Conservation (phyloP, 176 grass and related monocot species). For the Microstegium vimineum region DNA sequence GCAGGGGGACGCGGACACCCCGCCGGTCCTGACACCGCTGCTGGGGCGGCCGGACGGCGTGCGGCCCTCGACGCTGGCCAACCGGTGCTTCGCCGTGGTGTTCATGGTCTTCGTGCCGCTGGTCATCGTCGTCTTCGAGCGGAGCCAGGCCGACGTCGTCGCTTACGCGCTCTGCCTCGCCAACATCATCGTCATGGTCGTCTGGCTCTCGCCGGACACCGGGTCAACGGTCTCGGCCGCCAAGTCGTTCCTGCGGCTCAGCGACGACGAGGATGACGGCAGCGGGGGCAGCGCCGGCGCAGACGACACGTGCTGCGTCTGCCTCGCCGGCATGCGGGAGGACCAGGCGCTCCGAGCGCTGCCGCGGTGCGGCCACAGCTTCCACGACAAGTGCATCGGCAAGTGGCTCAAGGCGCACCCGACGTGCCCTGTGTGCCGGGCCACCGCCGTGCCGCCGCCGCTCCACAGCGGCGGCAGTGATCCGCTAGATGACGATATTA, state of each 20-base stretch:
- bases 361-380: conserved; percentile 53
- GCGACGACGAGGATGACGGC: conserved; percentile 47
- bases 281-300: background rate
- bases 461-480: background rate
- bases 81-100: conserved; percentile 43
- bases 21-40: conserved; percentile 43
- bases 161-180: conserved; percentile 54
- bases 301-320: conserved; percentile 53
- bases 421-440: conserved; percentile 64
- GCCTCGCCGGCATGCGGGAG: conserved; percentile 56
- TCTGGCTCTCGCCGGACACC: conserved; percentile 49
- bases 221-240: conserved; percentile 15
- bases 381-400: conserved; percentile 69
- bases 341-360: conserved; percentile 46
- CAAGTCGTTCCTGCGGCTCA: conserved; percentile 47
- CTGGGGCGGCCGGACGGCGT: background rate
- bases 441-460: conserved; percentile 30
- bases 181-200: conserved; percentile 57
- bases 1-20: background rate
- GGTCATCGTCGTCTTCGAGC: conserved; percentile 60
- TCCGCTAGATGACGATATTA: conserved; percentile 22
- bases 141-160: conserved; percentile 48
- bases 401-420: conserved; percentile 63
- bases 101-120: conserved; percentile 57
- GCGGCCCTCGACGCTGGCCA: conserved; percentile 6